Evolutionary conservation across 225 moss, liverwort and hornwort genomes (phyloP).

Genomic region (Bryum argenteum): DNA sequence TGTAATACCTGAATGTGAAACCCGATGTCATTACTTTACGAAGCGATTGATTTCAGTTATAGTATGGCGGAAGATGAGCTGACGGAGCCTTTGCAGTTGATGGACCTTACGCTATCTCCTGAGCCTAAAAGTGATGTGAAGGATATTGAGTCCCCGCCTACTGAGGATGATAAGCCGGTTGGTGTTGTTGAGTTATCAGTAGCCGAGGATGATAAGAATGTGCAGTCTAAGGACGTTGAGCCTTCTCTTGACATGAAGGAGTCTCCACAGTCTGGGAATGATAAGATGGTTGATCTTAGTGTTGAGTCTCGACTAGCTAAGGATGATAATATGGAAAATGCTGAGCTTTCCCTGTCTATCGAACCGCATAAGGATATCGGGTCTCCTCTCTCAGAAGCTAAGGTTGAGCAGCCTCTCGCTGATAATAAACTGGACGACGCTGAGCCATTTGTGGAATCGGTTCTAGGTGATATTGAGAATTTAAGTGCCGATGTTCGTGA

Average conservation of each 20-base stretch:
- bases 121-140: neutral
- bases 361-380: conserved; percentile 5
- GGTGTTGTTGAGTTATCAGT: conserved; percentile 19
- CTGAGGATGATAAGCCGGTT: conserved; percentile 18
- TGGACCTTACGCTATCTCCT: conserved; percentile 19
- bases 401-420: conserved; percentile 22
- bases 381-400: conserved; percentile 20
- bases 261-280: conserved; percentile 15
- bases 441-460: conserved; percentile 9
- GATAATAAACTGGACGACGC: conserved; percentile 19
- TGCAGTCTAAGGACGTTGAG: conserved; percentile 1
- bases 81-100: conserved; percentile 16
- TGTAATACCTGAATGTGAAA: conserved; percentile 5
- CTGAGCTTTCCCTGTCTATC: conserved; percentile 8
- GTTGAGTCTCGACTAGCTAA: conserved; percentile 17
- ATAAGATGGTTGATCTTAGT: conserved; percentile 20
- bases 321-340: neutral
- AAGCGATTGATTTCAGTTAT: conserved; percentile 19
- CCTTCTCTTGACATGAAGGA: neutral
- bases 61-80: conserved; percentile 27
- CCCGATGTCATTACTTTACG: conserved; percentile 14
- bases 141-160: conserved; percentile 3
- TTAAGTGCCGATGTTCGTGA: conserved; percentile 13
- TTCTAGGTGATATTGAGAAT: conserved; percentile 23
- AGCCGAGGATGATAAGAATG: conserved; percentile 5